Base-by-base conservation (phyloP, 2,329 filamentous ascomycete species). In the Ceratocystis diversiconidia region DNA sequence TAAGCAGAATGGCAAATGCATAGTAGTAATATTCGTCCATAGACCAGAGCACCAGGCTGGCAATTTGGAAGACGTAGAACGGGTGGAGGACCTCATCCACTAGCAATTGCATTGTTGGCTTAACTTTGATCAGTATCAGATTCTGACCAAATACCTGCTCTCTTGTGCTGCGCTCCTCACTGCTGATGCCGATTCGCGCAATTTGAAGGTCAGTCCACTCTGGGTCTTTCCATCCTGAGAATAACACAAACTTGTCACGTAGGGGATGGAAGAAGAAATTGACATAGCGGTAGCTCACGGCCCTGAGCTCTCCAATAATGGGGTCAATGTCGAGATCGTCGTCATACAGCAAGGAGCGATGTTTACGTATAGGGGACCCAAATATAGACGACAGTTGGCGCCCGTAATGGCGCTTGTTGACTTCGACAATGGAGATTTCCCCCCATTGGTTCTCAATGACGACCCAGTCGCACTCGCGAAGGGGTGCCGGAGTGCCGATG, bases 371-470 rank as follows among this genome's bases (percentile, higher is more conserved):
- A n/a, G 52, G 28, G 1, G 81, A 74, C 0, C 89, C 88, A 72
- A 92, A 92, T 0, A 87, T 80, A 0, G 82, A 84, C 66, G 79
- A 86, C 65, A 83, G 72, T 2, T 79, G 78, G 66, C 79, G 82
- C 61, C 79, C 83, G 73, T 82, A 85, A 22, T 74, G 72, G 65
- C 77, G 77, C 17, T 74, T 75, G 46, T 80, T 79, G 12, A 97
- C 80, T 62, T 85, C 73, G 71, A 95, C 83, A n/a, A 94, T 83
- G 12, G 82, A 80, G 74, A 97, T 88, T 74, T 97, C 92, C 62
- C 89, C 88, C 92, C 94, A 97, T 80, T 97, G 91, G 72, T 99
- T 96, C 81, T 96, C 94, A 69, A 97, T 83, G 32, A 95, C 92
- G 55, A 96, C 87, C 94, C 95, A 99, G 67, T 89, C 81, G 71